These are phyloP conservation scores for Xylaria sp. DNA, from an alignment of 2,329 filamentous ascomycete genomes.

Conservation along the genomic window DNA sequence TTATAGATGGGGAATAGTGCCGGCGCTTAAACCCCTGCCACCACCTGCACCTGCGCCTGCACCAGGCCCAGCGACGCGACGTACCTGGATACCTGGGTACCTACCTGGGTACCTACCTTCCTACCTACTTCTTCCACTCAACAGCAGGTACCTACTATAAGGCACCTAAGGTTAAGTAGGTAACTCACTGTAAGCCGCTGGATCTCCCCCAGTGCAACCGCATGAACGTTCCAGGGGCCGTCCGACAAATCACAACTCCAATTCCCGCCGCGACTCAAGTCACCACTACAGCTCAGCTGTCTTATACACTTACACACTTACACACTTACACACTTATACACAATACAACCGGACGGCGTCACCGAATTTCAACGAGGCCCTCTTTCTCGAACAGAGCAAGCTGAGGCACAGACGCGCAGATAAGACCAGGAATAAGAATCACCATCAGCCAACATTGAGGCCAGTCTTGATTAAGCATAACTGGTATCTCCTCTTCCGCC, in stretches of 20 bases:
- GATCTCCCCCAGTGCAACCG: conserved; percentile 24
- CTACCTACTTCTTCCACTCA: neutral
- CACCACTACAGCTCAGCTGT: too few species aligned
- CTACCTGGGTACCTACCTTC: neutral
- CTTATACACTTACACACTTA: too few species aligned
- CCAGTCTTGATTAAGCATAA: conserved; percentile 1
- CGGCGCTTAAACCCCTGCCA: conserved; percentile 37
- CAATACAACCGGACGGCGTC: too few species aligned
- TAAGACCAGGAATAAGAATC: too few species aligned
- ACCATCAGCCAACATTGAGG: too few species aligned
- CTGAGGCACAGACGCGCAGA: too few species aligned
- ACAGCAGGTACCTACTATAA: too few species aligned
- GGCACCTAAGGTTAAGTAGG: too few species aligned
- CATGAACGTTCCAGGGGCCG: conserved; percentile 23
- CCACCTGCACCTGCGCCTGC: neutral
- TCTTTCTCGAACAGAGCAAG: conserved; percentile 2
- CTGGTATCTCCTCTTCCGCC: conserved; percentile 29
- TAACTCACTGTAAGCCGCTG: conserved; percentile 18
- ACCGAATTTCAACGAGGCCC: too few species aligned
- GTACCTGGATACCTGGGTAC: too few species aligned
- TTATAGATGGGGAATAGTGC: conserved; percentile 39
- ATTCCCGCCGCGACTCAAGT: neutral
- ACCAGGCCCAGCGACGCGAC: too few species aligned
- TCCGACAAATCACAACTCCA: conserved; percentile 31
- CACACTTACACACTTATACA: too few species aligned